These are phyloP conservation scores for Ceratobasidium sp. DNA, from an alignment of 1,284 basidiomycete species.

Conservation along the genomic window DNA sequence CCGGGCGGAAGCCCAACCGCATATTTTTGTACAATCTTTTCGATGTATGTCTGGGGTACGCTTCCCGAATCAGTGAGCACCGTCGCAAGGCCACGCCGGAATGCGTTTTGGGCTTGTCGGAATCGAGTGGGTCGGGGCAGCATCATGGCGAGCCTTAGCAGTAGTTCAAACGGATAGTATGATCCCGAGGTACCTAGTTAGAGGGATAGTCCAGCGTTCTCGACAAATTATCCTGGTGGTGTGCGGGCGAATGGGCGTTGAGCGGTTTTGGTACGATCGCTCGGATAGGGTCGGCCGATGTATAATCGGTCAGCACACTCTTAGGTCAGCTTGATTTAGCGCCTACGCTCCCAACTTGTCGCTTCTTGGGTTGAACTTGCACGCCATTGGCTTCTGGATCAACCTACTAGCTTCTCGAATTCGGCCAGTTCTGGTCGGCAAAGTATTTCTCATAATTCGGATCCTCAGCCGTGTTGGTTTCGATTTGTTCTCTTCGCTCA, in stretches of 20 bases:
- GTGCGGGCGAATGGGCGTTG: slow-evolving; percentile 7
- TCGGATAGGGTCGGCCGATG: slow-evolving; percentile 22
- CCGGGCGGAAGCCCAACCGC: slow-evolving; percentile 83
- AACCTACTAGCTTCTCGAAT: no score
- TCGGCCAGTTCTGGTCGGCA: no score
- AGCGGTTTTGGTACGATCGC: not conserved
- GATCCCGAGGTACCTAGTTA: not conserved
- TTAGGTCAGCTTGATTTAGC: no score
- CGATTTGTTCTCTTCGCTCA: no score
- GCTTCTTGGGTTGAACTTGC: no score
- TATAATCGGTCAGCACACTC: no score
- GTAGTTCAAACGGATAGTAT: not conserved
- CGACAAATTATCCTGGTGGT: not conserved
- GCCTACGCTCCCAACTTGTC: no score
- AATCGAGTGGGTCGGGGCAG: slow-evolving; percentile 16
- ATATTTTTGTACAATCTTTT: slow-evolving; percentile 98
- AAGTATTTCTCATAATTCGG: no score
- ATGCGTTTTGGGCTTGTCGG: slow-evolving; percentile 10
- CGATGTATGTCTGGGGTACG: slow-evolving; percentile 88
- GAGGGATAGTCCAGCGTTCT: not conserved
- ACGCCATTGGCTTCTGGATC: no score
- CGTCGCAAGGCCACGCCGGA: slow-evolving; percentile 24
- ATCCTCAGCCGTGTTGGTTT: no score
- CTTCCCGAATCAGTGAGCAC: slow-evolving; percentile 19
- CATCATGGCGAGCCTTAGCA: not conserved